Evolutionary conservation across 2,329 filamentous ascomycete genomes (phyloP), one percentile per base, ranked within the genome.

Genomic region (Calonectria multiphialidica): DNA sequence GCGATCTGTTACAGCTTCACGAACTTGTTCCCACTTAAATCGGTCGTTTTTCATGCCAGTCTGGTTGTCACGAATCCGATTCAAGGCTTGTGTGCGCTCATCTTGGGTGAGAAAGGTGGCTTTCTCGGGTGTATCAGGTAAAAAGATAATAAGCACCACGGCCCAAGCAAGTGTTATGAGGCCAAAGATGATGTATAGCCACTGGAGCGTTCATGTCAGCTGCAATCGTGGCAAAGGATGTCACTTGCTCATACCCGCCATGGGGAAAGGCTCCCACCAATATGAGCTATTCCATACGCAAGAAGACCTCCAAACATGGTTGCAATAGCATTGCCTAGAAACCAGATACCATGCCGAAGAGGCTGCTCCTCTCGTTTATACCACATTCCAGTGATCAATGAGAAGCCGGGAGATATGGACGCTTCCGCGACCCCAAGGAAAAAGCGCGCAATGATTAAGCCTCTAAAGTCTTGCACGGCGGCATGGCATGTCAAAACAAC

Each of bases 321-420:
- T 0, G 76, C 76, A 5, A 77, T 76, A 0, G 76, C 66, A 30
- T 78, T 78, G 0, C 76, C 76, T 6, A 77, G n/a, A 13, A 78
- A 78, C 76, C 75, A 78, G 3, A 77, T 74, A 3, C 76, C 76
- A 4, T 78, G 76, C 23, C 76, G 49, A 10, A 78, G 74, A 13
- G 76, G 76, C 3, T 78, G 75, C 2, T 78, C 76, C 3, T 78
- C 76, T 0, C 76, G 74, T 1, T 63, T 76, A 2, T 78, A 78
- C 76, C 76, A 78, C 76, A 78, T 78, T 3, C 76, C 76, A 13
- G 76, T 78, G 2, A 78, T 77, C 6, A 78, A 44, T 0, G 74
- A 75, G 12, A 78, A 77, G 0, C 75, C 76, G 0, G 76, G 76
- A 0, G 76, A 77, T 10, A 78, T 78, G 3, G 76, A 78, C 10